Evolutionary conservation across 2,329 filamentous ascomycete genomes (phyloP).

Genomic region (Hirsutella rhossiliensis): DNA sequence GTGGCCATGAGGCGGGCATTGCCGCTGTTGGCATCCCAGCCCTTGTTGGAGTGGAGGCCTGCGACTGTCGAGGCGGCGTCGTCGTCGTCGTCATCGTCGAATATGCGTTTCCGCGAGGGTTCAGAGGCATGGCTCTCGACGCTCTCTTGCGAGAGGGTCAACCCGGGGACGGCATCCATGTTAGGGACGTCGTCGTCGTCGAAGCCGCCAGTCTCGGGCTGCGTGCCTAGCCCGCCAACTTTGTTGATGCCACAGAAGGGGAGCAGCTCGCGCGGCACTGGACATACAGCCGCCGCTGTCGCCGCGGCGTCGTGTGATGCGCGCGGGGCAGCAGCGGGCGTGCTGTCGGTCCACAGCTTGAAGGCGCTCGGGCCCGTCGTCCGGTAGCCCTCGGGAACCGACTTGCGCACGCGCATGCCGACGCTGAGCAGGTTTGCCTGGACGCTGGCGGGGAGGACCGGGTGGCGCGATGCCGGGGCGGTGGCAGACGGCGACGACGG

Average conservation of each 20-base stretch:
- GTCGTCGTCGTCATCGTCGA: conserved; percentile 29
- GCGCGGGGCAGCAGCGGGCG: conserved; percentile 1
- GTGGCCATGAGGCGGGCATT: conserved; percentile 36
- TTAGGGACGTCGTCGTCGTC: conserved; percentile 18
- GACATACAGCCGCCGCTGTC: conserved; percentile 9
- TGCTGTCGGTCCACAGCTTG: conserved; percentile 34
- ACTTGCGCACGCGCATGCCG: conserved; percentile 90
- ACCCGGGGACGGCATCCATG: conserved; percentile 29
- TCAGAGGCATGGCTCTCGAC: conserved; percentile 22
- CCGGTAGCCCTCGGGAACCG: conserved; percentile 89
- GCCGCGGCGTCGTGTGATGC: conserved; percentile 3
- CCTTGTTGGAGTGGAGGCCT: conserved; percentile 6
- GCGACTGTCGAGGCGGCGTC: conserved; percentile 9
- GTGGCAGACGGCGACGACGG: conserved; percentile 14
- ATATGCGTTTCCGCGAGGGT: conserved; percentile 34
- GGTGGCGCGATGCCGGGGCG: conserved; percentile 20
- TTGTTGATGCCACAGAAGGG: conserved; percentile 76
- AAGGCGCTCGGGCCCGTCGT: conserved; percentile 42
- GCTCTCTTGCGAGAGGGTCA: conserved; percentile 46
- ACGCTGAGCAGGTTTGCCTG: conserved; percentile 81
- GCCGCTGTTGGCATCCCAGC: conserved; percentile 23
- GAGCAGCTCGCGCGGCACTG: conserved; percentile 47
- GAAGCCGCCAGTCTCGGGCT: conserved; percentile 28
- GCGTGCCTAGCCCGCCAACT: conserved; percentile 54
- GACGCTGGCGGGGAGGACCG: conserved; percentile 48